Conservation (phyloP, 1,284 basidiomycete species). For the Puccinia novopanici region DNA sequence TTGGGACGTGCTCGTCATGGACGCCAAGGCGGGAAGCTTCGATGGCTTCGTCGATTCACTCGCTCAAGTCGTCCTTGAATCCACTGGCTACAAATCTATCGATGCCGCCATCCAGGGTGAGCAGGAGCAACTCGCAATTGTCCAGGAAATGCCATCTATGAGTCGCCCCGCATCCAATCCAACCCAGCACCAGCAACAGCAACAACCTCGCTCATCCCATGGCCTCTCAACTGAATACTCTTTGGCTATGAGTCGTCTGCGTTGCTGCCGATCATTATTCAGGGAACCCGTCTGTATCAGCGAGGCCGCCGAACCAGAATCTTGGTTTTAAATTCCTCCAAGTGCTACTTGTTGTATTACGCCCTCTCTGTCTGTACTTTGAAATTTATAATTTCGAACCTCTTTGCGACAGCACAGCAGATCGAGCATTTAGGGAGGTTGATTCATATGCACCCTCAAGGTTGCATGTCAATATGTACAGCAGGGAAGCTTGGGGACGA, state of each 20-base stretch:
- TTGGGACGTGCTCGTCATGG: conserved; percentile 49
- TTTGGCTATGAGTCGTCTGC: conserved; percentile 13
- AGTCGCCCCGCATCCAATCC: background rate
- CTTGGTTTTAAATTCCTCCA: background rate
- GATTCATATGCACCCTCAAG: too few relatives aligned
- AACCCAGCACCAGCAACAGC: too few relatives aligned
- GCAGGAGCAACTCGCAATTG: background rate
- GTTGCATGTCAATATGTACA: background rate
- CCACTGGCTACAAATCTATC: conserved; percentile 10
- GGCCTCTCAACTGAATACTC: background rate
- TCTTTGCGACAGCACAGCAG: too few relatives aligned
- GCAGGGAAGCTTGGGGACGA: too few relatives aligned
- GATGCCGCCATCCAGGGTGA: background rate
- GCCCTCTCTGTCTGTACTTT: too few relatives aligned
- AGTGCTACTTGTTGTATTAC: background rate
- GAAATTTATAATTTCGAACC: too few relatives aligned
- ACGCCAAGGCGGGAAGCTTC: conserved; percentile 31
- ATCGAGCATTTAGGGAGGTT: too few relatives aligned
- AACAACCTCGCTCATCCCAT: background rate
- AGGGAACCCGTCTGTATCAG: conserved; percentile 20
- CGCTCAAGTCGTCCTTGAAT: background rate
- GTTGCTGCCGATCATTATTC: conserved; percentile 11
- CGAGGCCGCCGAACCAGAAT: background rate
- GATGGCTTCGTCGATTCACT: conserved; percentile 27
- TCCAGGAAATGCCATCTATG: background rate